These are phyloP conservation scores for Eucalyptus marginata DNA, from an alignment of 345 rosid genomes.

Conservation along the genomic window DNA sequence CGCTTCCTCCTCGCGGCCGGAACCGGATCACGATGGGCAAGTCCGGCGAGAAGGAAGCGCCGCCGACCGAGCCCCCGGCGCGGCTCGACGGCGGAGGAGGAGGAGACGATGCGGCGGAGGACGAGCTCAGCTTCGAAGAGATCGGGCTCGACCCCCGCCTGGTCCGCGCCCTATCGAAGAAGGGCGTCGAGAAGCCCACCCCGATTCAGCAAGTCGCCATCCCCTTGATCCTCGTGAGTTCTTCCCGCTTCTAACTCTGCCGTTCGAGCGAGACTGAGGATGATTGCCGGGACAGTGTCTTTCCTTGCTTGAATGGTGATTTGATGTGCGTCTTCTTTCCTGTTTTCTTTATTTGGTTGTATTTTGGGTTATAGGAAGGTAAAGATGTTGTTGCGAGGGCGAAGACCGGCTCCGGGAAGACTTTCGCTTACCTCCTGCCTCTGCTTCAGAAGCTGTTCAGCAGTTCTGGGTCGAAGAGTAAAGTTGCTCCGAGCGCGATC, in stretches of 20 bases:
- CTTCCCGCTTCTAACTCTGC: background rate
- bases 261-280: background rate
- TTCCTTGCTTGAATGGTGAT: background rate
- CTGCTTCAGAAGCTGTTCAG: slow-evolving; percentile 75
- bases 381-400: slow-evolving; percentile 91
- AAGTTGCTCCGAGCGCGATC: slow-evolving; percentile 62
- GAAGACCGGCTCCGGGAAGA: slow-evolving; percentile 85
- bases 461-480: slow-evolving; percentile 24
- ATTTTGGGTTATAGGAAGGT: slow-evolving; percentile 37
- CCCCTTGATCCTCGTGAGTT: slow-evolving; percentile 55
- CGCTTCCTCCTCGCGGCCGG: background rate
- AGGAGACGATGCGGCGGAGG: slow-evolving; percentile 18
- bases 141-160: slow-evolving; percentile 72
- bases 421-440: slow-evolving; percentile 77
- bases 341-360: background rate
- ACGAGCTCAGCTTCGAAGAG: slow-evolving; percentile 50
- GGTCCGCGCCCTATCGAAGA: slow-evolving; percentile 64
- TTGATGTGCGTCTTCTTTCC: background rate
- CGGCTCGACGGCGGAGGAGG: background rate
- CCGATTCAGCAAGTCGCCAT: slow-evolving; percentile 64
- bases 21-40: background rate
- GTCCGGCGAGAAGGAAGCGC: background rate
- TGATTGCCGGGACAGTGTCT: background rate
- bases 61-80: background rate
- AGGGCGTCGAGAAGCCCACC: slow-evolving; percentile 58